Conservation (phyloP, 163 green algal genomes). For the Trebouxiophyceae sp. region DNA sequence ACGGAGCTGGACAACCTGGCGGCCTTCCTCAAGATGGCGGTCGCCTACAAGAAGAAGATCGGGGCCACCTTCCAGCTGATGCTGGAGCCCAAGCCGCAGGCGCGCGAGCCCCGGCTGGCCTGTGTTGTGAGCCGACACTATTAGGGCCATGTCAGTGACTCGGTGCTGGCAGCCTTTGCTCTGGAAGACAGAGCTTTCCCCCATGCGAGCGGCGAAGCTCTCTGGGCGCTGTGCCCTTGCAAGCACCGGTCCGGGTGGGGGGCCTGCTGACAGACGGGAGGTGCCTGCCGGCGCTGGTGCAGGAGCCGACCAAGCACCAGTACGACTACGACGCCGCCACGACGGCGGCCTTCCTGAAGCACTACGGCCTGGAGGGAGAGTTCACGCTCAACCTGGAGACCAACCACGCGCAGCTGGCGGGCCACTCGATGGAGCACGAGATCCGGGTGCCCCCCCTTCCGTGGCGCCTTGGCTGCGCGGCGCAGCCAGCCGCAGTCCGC, state of each 20-base stretch:
- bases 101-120: not conserved
- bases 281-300: not conserved
- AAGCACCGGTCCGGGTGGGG: not conserved
- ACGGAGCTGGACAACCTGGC: slow-evolving; percentile 56
- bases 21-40: slow-evolving; percentile 46
- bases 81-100: slow-evolving; percentile 69
- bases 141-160: too few relatives aligned
- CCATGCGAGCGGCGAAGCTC: too few relatives aligned
- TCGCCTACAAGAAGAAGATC: slow-evolving; percentile 42
- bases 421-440: slow-evolving; percentile 62
- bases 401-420: slow-evolving; percentile 71
- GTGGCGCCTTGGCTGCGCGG: not conserved
- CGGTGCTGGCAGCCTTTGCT: too few relatives aligned
- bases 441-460: slow-evolving; percentile 18
- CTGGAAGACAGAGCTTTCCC: too few relatives aligned
- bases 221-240: too few relatives aligned
- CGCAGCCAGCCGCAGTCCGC: too few relatives aligned
- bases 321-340: slow-evolving; percentile 68
- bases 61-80: slow-evolving; percentile 53
- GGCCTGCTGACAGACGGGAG: too few relatives aligned
- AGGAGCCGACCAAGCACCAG: slow-evolving; percentile 68
- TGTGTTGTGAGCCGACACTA: too few relatives aligned
- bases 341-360: slow-evolving; percentile 49
- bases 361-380: slow-evolving; percentile 45
- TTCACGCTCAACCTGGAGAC: slow-evolving; percentile 78